A percentile compares a stretch with the other conserved stretches of the same genome.
Conservation (phyloP, 371 early-diverging fungal species). For the Circinella umbellata region DNA sequence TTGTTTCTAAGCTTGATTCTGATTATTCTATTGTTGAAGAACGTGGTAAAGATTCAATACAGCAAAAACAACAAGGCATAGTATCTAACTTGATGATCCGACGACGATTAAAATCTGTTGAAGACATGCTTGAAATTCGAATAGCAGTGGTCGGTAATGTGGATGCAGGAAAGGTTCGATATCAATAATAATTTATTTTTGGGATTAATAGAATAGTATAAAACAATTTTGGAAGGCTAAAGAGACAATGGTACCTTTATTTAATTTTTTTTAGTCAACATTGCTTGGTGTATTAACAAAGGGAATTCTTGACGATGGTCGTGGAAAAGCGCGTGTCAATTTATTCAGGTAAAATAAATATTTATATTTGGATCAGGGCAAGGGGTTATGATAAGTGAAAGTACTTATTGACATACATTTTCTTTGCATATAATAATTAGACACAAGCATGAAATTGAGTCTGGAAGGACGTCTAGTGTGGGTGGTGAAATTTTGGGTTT, state of each 20-base stretch:
- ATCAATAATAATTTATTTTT: not conserved
- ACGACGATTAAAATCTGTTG: constrained; percentile 66
- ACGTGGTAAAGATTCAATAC: constrained; percentile 6
- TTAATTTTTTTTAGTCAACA: constrained; percentile 67
- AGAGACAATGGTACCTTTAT: not conserved
- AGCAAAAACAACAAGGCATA: constrained; percentile 24
- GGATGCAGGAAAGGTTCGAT: constrained; percentile 65
- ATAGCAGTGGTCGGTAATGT: constrained; percentile 94
- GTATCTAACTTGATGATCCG: constrained; percentile 72
- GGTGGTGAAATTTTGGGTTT: constrained; percentile 92
- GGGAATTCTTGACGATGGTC: constrained; percentile 89
- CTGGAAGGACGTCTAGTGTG: constrained; percentile 90
- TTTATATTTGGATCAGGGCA: not conserved
- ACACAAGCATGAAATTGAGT: constrained; percentile 95
- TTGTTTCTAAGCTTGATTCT: constrained; percentile 57
- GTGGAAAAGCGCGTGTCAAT: constrained; percentile 89
- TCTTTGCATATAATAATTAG: constrained; percentile 19
- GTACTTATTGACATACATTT: not conserved
- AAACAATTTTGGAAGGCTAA: not conserved
- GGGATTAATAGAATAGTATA: not conserved
- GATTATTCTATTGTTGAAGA: constrained; percentile 70
- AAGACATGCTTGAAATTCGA: constrained; percentile 84
- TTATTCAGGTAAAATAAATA: constrained; percentile 65
- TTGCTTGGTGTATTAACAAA: constrained; percentile 91
- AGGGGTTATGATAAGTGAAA: not conserved